A percentile compares a stretch with the other conserved stretches of the same genome.
Conservation (phyloP, 2,329 filamentous ascomycete species). For the Proliferodiscus dingleyae region DNA sequence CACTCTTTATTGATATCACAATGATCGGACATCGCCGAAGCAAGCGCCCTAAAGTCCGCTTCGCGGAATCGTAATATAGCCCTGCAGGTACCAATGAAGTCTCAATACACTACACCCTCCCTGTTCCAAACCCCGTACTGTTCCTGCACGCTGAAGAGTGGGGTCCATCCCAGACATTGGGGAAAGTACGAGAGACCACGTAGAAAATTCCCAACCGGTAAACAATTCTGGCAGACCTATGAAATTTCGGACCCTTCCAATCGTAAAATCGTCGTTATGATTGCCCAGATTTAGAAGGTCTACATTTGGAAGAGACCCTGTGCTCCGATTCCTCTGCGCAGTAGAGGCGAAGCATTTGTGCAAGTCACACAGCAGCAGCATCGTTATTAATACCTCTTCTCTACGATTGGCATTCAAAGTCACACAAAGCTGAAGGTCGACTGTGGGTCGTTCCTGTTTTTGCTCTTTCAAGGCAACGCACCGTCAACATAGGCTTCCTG, state of each 20-base stretch:
- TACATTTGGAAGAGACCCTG: not conserved
- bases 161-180: not conserved
- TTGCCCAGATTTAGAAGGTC: no score
- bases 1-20: not conserved
- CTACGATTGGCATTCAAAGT: not conserved
- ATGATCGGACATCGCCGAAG: not conserved
- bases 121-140: not conserved
- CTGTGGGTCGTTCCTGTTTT: no score
- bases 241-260: no score
- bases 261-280: no score
- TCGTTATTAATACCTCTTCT: not conserved
- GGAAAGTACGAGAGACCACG: not conserved
- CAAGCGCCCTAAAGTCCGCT: not conserved
- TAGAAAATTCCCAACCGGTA: no score
- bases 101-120: not conserved
- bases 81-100: not conserved
- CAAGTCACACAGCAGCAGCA: not conserved
- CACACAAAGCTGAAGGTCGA: no score
- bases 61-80: no score
- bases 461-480: no score
- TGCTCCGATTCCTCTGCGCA: not conserved
- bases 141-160: not conserved
- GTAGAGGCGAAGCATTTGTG: not conserved
- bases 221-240: no score
- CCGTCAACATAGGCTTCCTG: no score